These are phyloP conservation scores for Plasmopara muralis DNA, from an alignment of 352 stramenopile genomes.

Conservation along the genomic window DNA sequence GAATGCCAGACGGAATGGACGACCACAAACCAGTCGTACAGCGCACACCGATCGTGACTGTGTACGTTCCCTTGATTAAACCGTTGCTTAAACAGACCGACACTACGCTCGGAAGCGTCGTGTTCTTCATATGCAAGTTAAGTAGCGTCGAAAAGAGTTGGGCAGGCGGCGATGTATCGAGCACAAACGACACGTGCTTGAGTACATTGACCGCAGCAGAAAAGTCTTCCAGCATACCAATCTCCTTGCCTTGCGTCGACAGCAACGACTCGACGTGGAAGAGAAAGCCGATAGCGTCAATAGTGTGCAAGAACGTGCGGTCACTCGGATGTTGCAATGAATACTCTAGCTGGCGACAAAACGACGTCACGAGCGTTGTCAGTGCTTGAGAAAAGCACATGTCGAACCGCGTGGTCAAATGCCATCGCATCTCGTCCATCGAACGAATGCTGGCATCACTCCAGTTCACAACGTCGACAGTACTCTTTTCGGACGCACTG, in stretches of 20 bases:
- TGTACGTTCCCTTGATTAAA: slow-evolving; percentile 37
- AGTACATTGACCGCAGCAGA: slow-evolving; percentile 72
- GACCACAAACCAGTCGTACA: slow-evolving; percentile 36
- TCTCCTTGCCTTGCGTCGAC: slow-evolving; percentile 92
- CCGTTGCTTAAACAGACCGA: slow-evolving; percentile 62
- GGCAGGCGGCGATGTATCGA: slow-evolving; percentile 53
- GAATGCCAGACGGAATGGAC: slow-evolving; percentile 41
- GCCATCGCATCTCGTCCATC: slow-evolving; percentile 65
- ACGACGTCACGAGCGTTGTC: slow-evolving; percentile 61
- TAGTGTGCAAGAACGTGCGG: slow-evolving; percentile 45
- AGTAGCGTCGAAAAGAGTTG: slow-evolving; percentile 64
- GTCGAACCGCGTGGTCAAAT: slow-evolving; percentile 69
- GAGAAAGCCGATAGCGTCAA: slow-evolving; percentile 69
- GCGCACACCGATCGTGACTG: slow-evolving; percentile 50
- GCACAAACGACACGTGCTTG: slow-evolving; percentile 55
- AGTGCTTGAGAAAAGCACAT: slow-evolving; percentile 77
- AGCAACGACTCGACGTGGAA: slow-evolving; percentile 91
- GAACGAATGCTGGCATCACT: slow-evolving; percentile 36
- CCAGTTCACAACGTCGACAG: slow-evolving; percentile 40
- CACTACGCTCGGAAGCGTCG: slow-evolving; percentile 60
- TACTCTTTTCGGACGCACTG: slow-evolving; percentile 31
- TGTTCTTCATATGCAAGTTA: slow-evolving; percentile 74
- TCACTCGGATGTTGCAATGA: slow-evolving; percentile 60
- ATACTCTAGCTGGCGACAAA: slow-evolving; percentile 64
- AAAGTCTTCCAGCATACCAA: slow-evolving; percentile 93